Base-by-base conservation (phyloP, 257 asterid species). In the Anisodus acutangulus region DNA sequence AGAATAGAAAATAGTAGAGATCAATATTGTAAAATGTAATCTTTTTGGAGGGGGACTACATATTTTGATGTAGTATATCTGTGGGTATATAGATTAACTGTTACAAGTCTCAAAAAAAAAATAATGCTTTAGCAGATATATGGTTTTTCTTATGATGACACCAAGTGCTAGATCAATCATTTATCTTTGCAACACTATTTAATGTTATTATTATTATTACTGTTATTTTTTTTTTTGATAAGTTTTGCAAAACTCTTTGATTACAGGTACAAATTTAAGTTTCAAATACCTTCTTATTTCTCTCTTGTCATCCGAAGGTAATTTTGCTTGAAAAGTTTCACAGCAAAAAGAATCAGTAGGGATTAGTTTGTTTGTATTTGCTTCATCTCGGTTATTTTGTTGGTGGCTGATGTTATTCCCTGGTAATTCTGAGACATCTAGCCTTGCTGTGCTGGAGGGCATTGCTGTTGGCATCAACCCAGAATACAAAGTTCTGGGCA, bases 391-490 rank as follows among this genome's bases (percentile, higher is more conserved):
- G 84, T 72, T 39, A 68, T 45, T 86, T 72, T 87, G 37, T 80
- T 82, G 74, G 57, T 82, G 82, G 43, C 79, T 90, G 60, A 69
- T 82, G 31, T 51, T 57, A 17, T 78, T n/a, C 74, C 63, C 81
- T 22, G 60, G 67, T 62, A 69, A 70, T 83, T 91, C 67, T 89
- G 87, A 78, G 31, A 83, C 84, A 84, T 87, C 68, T 91, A 96
- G 99, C 89, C 94, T 96, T 17, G 99, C 99, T 71, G 98, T 96
- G 86, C 87, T 94, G 90, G 99, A 96, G 89, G 98, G 99, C 64
- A 94, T 96, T 84, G 99, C 98, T 76, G 88, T 96, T 82, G 87
- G 92, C 91, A 88, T 83, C 78, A 88, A 96, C 71, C 98, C 97
- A 69, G 84, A 88, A 85, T 96, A 96, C 91, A 96, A 96, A 90